Percentiles rank a stretch among this genome's conserved stretches.
phyloP scores from a whole-genome alignment of 176 grass and related monocot genomes.

The Bothriochloa decipiens region DNA sequence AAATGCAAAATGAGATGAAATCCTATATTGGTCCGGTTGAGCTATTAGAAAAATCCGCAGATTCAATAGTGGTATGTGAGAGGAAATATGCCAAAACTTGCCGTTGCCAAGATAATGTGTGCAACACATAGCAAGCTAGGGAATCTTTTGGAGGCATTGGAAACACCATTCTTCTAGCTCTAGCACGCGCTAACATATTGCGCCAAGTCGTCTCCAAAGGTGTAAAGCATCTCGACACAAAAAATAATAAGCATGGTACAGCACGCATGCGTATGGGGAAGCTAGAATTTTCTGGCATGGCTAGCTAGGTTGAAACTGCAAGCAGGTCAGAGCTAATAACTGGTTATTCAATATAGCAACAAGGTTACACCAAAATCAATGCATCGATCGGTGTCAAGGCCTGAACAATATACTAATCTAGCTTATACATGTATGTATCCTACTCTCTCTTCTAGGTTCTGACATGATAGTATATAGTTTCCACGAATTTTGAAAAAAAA shows the following conservation, averaged over 20 bases:
- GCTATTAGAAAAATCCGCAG: no score
- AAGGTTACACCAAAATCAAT: conserved; percentile 49
- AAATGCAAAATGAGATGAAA: neutral
- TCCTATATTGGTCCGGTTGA: no score
- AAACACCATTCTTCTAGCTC: conserved; percentile 29
- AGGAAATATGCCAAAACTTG: no score
- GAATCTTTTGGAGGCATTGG: conserved; percentile 52
- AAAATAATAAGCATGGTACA: conserved; percentile 37
- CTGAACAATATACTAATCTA: conserved; percentile 23
- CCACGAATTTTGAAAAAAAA: no score
- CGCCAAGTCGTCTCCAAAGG: conserved; percentile 28
- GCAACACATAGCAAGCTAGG: neutral
- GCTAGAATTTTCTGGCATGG: no score
- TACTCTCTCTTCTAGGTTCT: conserved; percentile 24
- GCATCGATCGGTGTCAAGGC: conserved; percentile 29
- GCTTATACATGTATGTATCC: neutral
- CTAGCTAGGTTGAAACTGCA: conserved; percentile 23
- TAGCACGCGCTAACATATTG: conserved; percentile 17
- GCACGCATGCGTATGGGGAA: neutral
- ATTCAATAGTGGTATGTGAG: no score
- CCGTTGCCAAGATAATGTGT: neutral
- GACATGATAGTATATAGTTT: conserved; percentile 21
- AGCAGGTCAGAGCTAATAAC: conserved; percentile 24
- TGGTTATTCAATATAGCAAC: conserved; percentile 31
- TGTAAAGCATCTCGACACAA: conserved; percentile 51